A percentile compares a stretch with the other conserved stretches of the same genome.
Conservation (phyloP, 805 yeast species). For the Kodamaea sagamina region DNA sequence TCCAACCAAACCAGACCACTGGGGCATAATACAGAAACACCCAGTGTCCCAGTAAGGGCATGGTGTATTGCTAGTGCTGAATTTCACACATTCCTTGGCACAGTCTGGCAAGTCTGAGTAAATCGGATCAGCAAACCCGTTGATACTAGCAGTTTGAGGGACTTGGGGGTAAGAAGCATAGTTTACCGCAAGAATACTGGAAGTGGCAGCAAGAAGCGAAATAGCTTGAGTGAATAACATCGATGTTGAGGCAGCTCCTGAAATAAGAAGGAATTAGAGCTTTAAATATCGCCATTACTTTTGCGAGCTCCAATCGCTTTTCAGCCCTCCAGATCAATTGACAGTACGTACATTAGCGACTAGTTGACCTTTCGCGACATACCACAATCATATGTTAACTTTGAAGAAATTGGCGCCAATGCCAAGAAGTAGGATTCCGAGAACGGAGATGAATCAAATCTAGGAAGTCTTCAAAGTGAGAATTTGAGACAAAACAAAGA, state of each 20-base stretch:
- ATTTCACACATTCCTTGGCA: slow-evolving; percentile 43
- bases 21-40: slow-evolving; percentile 51
- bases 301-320: not conserved
- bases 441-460: not conserved
- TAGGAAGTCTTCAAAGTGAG: too few species aligned
- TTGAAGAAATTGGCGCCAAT: not conserved
- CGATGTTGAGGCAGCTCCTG: not conserved
- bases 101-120: slow-evolving; percentile 40
- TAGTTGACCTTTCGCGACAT: too few species aligned
- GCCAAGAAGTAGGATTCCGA: not conserved
- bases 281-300: not conserved
- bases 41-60: slow-evolving; percentile 58
- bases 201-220: not conserved
- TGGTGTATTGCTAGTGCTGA: slow-evolving; percentile 43
- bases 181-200: slow-evolving; percentile 6
- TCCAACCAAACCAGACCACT: slow-evolving; percentile 46
- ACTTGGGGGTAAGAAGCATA: slow-evolving; percentile 45
- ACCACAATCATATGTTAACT: too few species aligned
- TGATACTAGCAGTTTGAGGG: slow-evolving; percentile 47
- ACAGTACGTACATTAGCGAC: not conserved
- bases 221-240: not conserved
- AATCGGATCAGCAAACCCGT: slow-evolving; percentile 52
- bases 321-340: not conserved
- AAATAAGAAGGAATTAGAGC: not conserved
- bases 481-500: too few species aligned